These are phyloP conservation scores for Colletotrichum truncatum DNA, from an alignment of 2,329 filamentous ascomycete species.

Conservation along the genomic window DNA sequence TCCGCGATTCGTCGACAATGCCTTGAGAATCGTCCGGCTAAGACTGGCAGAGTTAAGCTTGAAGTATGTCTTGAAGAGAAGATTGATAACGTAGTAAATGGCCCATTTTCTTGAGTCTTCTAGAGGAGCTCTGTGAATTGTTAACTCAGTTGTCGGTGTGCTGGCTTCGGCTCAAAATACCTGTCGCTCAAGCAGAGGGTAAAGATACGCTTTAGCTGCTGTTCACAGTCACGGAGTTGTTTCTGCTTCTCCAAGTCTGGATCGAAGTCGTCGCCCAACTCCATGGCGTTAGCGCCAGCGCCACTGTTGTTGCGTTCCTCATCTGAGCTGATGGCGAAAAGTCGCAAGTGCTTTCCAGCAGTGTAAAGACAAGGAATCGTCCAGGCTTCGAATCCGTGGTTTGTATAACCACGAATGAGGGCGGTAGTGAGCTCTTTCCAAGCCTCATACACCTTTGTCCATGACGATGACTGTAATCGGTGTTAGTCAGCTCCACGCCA, in stretches of 20 bases:
- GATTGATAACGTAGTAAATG: constrained; percentile 92
- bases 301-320: constrained; percentile 62
- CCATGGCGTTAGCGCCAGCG: constrained; percentile 47
- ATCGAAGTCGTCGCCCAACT: constrained; percentile 80
- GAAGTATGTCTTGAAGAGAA: constrained; percentile 99
- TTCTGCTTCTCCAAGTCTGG: constrained; percentile 80
- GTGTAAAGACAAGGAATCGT: constrained; percentile 91
- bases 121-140: constrained; percentile 71
- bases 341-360: constrained; percentile 84
- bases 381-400: constrained; percentile 83
- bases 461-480: constrained; percentile 59
- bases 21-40: constrained; percentile 88
- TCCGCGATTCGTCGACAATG: constrained; percentile 77
- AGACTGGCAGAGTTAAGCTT: constrained; percentile 90
- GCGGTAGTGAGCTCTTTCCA: constrained; percentile 87
- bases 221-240: constrained; percentile 89
- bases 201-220: constrained; percentile 92
- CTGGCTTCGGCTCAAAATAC: constrained; percentile 52
- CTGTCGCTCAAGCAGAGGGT: constrained; percentile 89
- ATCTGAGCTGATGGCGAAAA: constrained; percentile 93
- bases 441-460: constrained; percentile 83
- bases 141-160: constrained; percentile 31
- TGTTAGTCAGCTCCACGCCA: background rate
- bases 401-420: constrained; percentile 84
- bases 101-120: constrained; percentile 97